Evolutionary conservation across 2,329 filamentous ascomycete species (phyloP), one percentile per base, ranked within the genome.

Genomic region (Pseudopyricularia javanii): DNA sequence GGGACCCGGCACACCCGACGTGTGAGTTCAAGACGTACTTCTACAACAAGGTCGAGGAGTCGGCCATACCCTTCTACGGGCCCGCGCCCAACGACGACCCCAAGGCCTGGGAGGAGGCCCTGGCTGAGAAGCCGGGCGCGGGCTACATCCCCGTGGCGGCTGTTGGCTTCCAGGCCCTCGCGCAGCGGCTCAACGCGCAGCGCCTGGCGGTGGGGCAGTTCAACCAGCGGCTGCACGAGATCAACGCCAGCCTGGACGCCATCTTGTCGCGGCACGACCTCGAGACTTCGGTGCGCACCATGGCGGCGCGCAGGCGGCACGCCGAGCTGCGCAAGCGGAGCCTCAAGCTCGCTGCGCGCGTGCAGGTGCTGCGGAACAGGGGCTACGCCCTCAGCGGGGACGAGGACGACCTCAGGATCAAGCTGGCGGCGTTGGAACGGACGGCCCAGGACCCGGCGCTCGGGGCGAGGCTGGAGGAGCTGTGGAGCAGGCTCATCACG

Each of bases 1-100:
- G 88, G 88, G 76, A 86, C 56, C 82, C 86, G 1, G 68, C 74
- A 26, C 78, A 75, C 64, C 75, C 80, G 22, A 81, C 80, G 63
- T 90, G 86, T 60, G 80, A 79, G 28, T 89, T 93, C 71, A 86
- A 88, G 66, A 75, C 86, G 63, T 91, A 91, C 72, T 88, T 93
- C 66, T 94, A 93, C 75, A 93, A 93, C 70, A 82, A 87, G 59
- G 86, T 91, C 57, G 83, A 86, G 57, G 80, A 86, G 61, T 78
- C 80, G 51, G 78, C 79, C 63, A 83, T 85, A n/a, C 86, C 86
- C 11, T 90, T 86, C 66, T 91, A 86, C 67, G 79, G 83, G 57
- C 86, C 86, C 2, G 74, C 79, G 15, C 72, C 81, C 1, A 74
- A 79, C 59, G 88, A 93, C 63, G 83, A 91, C 62, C 80, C 84